Percentiles rank a stretch among this genome's conserved stretches.
phyloP scores from a whole-genome alignment of 169 alveolate genomes.

The Cryptosporidium ubiquitum region DNA sequence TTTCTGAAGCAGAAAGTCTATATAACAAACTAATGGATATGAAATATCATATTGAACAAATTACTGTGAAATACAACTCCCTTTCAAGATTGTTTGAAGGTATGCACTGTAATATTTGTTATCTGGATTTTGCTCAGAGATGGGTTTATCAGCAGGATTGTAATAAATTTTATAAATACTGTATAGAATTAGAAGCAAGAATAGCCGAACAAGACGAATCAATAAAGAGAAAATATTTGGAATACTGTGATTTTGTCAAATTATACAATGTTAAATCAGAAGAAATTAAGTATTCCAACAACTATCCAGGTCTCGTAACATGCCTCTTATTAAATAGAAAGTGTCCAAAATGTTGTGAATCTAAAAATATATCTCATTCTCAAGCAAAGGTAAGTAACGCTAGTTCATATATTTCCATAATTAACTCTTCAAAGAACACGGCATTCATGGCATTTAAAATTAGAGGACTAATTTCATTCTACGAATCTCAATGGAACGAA shows the following conservation, averaged over 20 bases:
- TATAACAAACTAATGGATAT: constrained; percentile 22
- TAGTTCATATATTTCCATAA: not conserved
- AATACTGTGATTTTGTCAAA: constrained; percentile 33
- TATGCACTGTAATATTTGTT: constrained; percentile 48
- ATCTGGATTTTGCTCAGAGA: constrained; percentile 50
- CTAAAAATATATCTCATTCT: constrained; percentile 15
- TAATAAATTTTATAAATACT: constrained; percentile 32
- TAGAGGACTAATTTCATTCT: constrained; percentile 38
- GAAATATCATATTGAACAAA: constrained; percentile 1
- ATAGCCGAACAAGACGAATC: constrained; percentile 56
- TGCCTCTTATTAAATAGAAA: not conserved
- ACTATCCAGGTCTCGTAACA: constrained; percentile 47
- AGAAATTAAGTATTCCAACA: not conserved
- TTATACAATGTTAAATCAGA: constrained; percentile 1
- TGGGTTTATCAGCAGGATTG: constrained; percentile 66
- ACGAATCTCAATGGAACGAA: constrained; percentile 49
- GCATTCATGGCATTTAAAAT: constrained; percentile 58
- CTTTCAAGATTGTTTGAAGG: constrained; percentile 25
- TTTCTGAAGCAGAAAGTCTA: constrained; percentile 31
- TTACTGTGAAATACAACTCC: constrained; percentile 34
- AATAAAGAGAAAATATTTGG: constrained; percentile 12
- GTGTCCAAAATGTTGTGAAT: constrained; percentile 46
- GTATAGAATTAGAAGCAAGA: constrained; percentile 63
- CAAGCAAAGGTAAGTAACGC: constrained; percentile 36
- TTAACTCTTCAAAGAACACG: constrained; percentile 3